These are phyloP conservation scores for Coemansia sp. DNA, from an alignment of 192 early-diverging fungal species.

Conservation along the genomic window DNA sequence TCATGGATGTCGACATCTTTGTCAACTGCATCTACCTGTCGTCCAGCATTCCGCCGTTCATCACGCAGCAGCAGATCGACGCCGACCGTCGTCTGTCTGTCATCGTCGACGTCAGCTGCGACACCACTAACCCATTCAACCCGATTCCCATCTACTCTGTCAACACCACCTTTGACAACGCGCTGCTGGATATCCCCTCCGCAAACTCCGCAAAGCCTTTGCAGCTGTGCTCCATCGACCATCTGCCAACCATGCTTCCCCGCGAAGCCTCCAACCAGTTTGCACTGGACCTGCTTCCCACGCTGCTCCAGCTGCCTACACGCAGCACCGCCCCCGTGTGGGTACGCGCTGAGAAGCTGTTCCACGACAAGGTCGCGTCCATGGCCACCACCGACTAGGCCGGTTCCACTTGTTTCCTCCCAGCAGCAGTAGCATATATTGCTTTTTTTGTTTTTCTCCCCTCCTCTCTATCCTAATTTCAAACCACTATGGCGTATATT, in stretches of 20 bases:
- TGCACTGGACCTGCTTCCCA: slow-evolving; percentile 81
- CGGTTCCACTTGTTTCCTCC: too few species aligned
- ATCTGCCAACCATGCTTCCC: slow-evolving; percentile 91
- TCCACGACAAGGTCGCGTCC: slow-evolving; percentile 72
- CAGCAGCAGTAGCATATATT: background rate
- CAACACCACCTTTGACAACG: slow-evolving; percentile 94
- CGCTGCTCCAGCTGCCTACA: slow-evolving; percentile 70
- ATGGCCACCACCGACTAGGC: slow-evolving; percentile 51
- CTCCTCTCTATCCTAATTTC: background rate
- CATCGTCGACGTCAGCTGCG: slow-evolving; percentile 93
- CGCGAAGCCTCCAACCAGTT: slow-evolving; percentile 91
- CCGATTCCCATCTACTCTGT: slow-evolving; percentile 93
- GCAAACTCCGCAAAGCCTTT: slow-evolving; percentile 61
- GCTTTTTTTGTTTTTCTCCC: background rate
- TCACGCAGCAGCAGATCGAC: slow-evolving; percentile 81
- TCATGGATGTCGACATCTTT: slow-evolving; percentile 87
- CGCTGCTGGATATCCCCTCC: slow-evolving; percentile 67
- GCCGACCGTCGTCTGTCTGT: slow-evolving; percentile 72
- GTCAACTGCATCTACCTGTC: slow-evolving; percentile 99
- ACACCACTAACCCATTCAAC: slow-evolving; percentile 97
- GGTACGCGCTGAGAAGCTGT: slow-evolving; percentile 83
- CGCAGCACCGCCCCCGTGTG: slow-evolving; percentile 72
- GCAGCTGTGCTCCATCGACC: slow-evolving; percentile 95
- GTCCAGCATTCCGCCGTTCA: slow-evolving; percentile 89
- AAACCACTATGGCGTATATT: too few species aligned